A percentile compares a stretch with the other conserved stretches of the same genome.
Evolutionary conservation across 2,329 filamentous ascomycete species (phyloP).

Genomic region (Talaromyces atroroseus): DNA sequence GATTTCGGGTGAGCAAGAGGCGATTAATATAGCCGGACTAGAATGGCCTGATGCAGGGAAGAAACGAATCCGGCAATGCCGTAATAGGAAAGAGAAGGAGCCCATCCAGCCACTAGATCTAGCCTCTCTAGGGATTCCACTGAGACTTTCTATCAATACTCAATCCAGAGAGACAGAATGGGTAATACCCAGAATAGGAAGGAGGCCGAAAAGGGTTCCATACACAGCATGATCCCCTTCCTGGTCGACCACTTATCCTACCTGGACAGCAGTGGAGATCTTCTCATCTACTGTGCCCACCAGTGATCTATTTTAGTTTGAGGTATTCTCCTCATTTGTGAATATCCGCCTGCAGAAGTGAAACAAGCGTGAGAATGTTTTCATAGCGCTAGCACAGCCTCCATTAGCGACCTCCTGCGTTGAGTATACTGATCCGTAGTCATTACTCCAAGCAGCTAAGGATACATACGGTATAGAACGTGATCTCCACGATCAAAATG

Average conservation of each 20-base stretch:
- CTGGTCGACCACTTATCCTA: background rate
- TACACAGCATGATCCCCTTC: background rate
- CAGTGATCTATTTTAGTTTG: background rate
- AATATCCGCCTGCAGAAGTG: background rate
- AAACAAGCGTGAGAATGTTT: background rate
- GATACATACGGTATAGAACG: background rate
- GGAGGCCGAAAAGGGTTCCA: background rate
- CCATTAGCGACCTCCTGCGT: background rate
- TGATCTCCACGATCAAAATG: too few species aligned
- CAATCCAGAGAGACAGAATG: background rate
- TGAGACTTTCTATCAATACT: background rate
- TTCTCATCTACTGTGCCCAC: background rate
- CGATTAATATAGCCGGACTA: constrained; percentile 1
- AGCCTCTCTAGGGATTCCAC: background rate
- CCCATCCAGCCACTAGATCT: background rate
- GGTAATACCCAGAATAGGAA: constrained; percentile 1
- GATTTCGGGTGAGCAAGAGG: background rate
- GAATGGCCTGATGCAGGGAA: background rate
- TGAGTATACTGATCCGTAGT: background rate
- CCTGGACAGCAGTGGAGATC: background rate
- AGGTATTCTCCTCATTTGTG: constrained; percentile 1
- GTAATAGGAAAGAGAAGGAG: background rate
- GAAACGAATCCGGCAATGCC: background rate
- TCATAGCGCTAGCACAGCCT: background rate
- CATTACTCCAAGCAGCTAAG: background rate